Evolutionary conservation across 495 filamentous ascomycete species (phyloP), one percentile per base, ranked within the genome.

Genomic region (Filosporella fistucella): DNA sequence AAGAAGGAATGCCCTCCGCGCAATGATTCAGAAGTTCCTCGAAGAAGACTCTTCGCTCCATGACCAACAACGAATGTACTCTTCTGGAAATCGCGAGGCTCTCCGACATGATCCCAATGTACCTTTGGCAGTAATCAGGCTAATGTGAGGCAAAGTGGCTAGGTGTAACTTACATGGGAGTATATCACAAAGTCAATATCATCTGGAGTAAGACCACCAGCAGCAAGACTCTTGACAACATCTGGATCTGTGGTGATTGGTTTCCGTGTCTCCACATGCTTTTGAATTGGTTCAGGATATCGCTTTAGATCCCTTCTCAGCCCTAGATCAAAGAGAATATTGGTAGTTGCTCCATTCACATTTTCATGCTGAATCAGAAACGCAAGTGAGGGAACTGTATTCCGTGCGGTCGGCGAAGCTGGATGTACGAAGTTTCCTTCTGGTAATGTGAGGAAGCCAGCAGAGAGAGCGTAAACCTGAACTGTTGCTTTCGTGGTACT

Each of bases 41-140:
- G 42, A 20, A 75, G 51, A 3, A 76, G 45, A 34, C 69, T 33
- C 46, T 70, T 47, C 1, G 70, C 66, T 6, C 74, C 72, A 13
- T 63, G 58, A 1, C 72, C 72, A 25, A 77, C 71, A 6, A 69
- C 36, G 54, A 77, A 76, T 11, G 60, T 63, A 0, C 70, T 54
- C 14, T 56, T 48, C 4, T 54, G 32, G 43, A 76, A 79, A 49
- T 74, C 71, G 1, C 56, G 56, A 0, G 69, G 67, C 13, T 65
- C 68, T 30, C 75, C 75, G 22, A 69, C 54, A 44, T 79, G 75
- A 45, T 79, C 74, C 62, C 67, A 77, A 53, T 77, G 75, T 1
- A 76, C 67, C 38, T 78, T 72, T 51, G 61, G 68, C 0, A 76
- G 52, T n/a, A n/a, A n/a, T n/a, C n/a, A n/a, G n/a, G n/a, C n/a